Conservation (phyloP, 2,329 filamentous ascomycete species). For the Cordyceps fumosorosea region DNA sequence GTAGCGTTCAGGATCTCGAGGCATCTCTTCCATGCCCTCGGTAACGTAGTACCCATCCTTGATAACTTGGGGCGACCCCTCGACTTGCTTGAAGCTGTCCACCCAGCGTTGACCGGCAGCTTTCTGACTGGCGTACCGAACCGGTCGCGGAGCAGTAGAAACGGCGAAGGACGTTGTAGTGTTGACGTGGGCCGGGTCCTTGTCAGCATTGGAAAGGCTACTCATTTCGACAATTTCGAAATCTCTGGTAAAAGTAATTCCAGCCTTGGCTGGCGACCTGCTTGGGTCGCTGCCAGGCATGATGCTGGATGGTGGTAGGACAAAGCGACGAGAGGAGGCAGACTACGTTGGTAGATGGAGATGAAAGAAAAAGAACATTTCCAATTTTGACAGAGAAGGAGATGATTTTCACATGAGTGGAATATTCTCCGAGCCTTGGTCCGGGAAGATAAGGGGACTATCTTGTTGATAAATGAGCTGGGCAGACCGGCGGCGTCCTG, state of each 20-base stretch:
- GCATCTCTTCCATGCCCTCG: constrained; percentile 8
- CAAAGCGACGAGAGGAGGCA: neutral
- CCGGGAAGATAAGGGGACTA: neutral
- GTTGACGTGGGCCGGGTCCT: neutral
- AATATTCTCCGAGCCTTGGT: neutral
- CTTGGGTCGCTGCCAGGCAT: constrained; percentile 2
- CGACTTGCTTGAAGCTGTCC: constrained; percentile 11
- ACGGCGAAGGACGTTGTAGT: constrained; percentile 8
- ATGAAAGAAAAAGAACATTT: neutral
- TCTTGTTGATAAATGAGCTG: constrained; percentile 6
- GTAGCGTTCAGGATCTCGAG: neutral
- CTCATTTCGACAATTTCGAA: constrained; percentile 12
- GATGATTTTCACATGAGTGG: constrained; percentile 1
- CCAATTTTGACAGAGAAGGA: neutral
- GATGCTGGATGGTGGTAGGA: neutral
- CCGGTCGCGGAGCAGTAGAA: constrained; percentile 6
- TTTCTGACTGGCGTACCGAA: constrained; percentile 9
- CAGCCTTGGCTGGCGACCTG: constrained; percentile 10
- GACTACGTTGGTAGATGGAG: neutral
- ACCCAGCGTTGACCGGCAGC: constrained; percentile 10
- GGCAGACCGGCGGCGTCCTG: neutral
- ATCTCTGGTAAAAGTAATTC: constrained; percentile 12
- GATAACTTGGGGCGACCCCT: neutral
- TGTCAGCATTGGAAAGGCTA: constrained; percentile 8
- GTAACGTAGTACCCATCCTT: constrained; percentile 12